A percentile compares a stretch with the other conserved stretches of the same genome.
These are phyloP conservation scores for Aspergillus chevalieri DNA, from an alignment of 2,329 filamentous ascomycete genomes.

Conservation along the genomic window DNA sequence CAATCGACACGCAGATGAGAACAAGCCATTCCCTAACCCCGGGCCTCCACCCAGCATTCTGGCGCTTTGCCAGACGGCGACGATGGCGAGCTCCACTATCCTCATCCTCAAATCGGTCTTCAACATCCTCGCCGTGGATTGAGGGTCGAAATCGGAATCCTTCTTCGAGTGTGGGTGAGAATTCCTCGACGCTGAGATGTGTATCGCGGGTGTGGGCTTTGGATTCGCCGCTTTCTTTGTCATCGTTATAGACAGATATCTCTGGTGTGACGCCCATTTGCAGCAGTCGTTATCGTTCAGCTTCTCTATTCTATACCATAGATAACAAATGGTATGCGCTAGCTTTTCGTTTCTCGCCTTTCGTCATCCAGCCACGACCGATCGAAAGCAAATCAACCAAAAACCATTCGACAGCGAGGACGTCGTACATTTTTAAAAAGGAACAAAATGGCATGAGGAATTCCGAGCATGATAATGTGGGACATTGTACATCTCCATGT, in stretches of 20 bases:
- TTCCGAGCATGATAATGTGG: neutral
- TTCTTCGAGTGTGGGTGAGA: neutral
- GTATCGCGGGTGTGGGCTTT: neutral
- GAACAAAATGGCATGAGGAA: neutral
- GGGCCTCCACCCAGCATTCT: constrained; percentile 30
- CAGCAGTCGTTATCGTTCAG: neutral
- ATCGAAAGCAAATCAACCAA: neutral
- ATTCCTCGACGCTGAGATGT: neutral
- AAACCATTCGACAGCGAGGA: neutral
- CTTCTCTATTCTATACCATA: neutral
- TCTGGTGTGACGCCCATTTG: neutral
- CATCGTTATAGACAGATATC: neutral
- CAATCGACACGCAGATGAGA: constrained; percentile 36
- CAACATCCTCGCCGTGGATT: neutral
- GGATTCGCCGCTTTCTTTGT: too few species aligned
- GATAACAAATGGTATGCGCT: neutral
- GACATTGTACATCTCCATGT: neutral
- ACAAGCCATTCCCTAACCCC: constrained; percentile 37
- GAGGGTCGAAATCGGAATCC: neutral
- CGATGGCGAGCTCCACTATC: neutral
- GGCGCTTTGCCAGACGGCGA: neutral
- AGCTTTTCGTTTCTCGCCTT: neutral
- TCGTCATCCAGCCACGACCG: neutral
- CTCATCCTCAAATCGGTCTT: neutral
- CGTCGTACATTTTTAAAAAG: neutral